Evolutionary conservation across 78 protist species (phyloP).

Genomic region (Dictyostelium firmibasis): DNA sequence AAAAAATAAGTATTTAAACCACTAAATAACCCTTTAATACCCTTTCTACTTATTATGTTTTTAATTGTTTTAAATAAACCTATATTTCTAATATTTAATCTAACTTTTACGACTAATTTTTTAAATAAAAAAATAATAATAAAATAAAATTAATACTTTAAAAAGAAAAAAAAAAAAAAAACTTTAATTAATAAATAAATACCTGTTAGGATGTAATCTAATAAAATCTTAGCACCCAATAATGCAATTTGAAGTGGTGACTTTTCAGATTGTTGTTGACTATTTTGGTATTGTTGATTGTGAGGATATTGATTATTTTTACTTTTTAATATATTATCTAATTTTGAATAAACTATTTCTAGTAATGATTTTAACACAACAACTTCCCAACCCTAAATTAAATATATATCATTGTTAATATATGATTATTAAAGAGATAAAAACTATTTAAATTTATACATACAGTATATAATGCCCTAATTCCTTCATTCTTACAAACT

Average conservation of each 20-base stretch:
- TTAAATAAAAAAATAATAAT: not conserved
- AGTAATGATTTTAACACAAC: slow-evolving; percentile 40
- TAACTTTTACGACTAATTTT: slow-evolving; percentile 49
- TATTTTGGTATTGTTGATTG: not conserved
- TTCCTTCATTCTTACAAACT: slow-evolving; percentile 56
- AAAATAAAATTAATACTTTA: not conserved
- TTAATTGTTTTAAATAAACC: slow-evolving; percentile 59
- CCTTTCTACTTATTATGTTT: slow-evolving; percentile 27
- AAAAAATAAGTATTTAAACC: slow-evolving; percentile 58
- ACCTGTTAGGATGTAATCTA: slow-evolving; percentile 74
- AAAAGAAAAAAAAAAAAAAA: not conserved
- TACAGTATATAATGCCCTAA: slow-evolving; percentile 54
- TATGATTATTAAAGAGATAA: not conserved
- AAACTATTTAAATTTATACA: too few relatives aligned
- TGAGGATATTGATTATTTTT: not conserved
- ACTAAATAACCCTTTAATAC: slow-evolving; percentile 50
- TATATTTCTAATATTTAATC: slow-evolving; percentile 70
- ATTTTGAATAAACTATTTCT: slow-evolving; percentile 9
- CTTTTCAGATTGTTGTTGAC: not conserved
- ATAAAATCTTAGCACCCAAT: slow-evolving; percentile 39
- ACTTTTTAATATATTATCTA: slow-evolving; percentile 10
- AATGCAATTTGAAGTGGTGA: slow-evolving; percentile 55
- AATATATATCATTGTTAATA: not conserved
- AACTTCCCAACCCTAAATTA: slow-evolving; percentile 69
- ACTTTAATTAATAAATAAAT: not conserved